Percentiles rank a stretch among this genome's conserved stretches.
Conservation (phyloP, 2,329 filamentous ascomycete species). For the Neonectria ditissima region DNA sequence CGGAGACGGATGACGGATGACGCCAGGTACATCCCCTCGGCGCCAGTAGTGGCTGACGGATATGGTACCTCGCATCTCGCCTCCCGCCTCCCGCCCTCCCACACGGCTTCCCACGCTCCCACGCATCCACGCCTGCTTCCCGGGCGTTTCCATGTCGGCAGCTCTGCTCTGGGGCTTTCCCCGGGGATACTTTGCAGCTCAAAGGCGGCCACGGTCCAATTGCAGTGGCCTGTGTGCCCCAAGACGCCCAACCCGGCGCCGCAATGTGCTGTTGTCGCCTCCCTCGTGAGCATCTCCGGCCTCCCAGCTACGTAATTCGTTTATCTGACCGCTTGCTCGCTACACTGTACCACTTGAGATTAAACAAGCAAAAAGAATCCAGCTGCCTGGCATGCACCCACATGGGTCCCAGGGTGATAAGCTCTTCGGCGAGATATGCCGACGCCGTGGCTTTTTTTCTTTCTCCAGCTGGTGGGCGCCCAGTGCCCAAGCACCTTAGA, state of each 20-base stretch:
- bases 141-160: conserved; percentile 14
- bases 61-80: conserved; percentile 26
- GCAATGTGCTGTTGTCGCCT: conserved; percentile 29
- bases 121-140: conserved; percentile 11
- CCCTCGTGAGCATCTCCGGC: conserved; percentile 18
- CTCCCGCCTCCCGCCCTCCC: conserved; percentile 15
- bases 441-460: conserved; percentile 27
- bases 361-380: conserved; percentile 11
- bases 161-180: conserved; percentile 20
- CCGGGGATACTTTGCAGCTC: conserved; percentile 10
- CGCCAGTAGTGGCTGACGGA: conserved; percentile 3
- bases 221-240: conserved; percentile 28
- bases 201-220: conserved; percentile 33
- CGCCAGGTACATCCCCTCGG: conserved; percentile 33
- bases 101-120: conserved; percentile 13
- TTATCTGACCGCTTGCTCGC: conserved; percentile 39
- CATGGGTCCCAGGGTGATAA: conserved; percentile 16
- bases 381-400: conserved; percentile 18
- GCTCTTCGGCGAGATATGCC: conserved; percentile 15
- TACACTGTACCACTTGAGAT: conserved; percentile 19
- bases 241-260: conserved; percentile 23
- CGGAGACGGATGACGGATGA: background rate
- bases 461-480: conserved; percentile 20
- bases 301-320: conserved; percentile 37
- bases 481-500: conserved; percentile 6